Evolutionary conservation across 495 filamentous ascomycete species (phyloP), one percentile per base, ranked within the genome.

Genomic region (Tuber indicum): DNA sequence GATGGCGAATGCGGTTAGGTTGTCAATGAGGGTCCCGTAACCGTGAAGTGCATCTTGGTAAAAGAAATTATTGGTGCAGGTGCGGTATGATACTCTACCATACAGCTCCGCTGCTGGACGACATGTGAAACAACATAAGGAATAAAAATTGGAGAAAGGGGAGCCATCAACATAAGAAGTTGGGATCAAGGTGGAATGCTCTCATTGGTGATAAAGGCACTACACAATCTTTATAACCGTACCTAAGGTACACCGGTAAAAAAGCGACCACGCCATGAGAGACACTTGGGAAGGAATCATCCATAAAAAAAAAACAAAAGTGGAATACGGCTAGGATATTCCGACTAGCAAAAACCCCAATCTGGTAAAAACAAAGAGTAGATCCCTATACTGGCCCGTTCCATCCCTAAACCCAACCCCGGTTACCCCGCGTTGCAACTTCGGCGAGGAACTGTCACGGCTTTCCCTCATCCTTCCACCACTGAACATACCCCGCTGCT

Each of bases 31-130:
- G 26, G 5, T 3, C 0, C 4, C 14, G 5, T 12, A 16, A 8
- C 26, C 3, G 0, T 0, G 26, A 1, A 10, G 10, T 5, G 26
- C 4, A 3, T 12, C n/a, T 4, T 8, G 14, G 52, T 0, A 12
- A 62, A 32, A 12, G n/a, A 62, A 32, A 32, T 12, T 0, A 3
- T 52, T 9, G n/a, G 52, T 12, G n/a, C 12, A 32, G 26, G 52
- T 62, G 14, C n/a, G 4, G 9, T 32, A 3, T 10, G 8, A 8
- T 42, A 43, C 42, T 41, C 39, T 41, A 2, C 39, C 39, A 5
- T 41, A 41, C 39, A 41, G 39, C 2, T 5, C 39, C 39, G 2
- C 4, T 41, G 39, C 42, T 0, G 1, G 52, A 26, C 6, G 52
- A 14, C n/a, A 32, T 4, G 10, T 16, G 12, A 12, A 32, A 62